These are phyloP conservation scores for Yueomyces sp. DNA, from an alignment of 1,139 yeast species.

Conservation along the genomic window DNA sequence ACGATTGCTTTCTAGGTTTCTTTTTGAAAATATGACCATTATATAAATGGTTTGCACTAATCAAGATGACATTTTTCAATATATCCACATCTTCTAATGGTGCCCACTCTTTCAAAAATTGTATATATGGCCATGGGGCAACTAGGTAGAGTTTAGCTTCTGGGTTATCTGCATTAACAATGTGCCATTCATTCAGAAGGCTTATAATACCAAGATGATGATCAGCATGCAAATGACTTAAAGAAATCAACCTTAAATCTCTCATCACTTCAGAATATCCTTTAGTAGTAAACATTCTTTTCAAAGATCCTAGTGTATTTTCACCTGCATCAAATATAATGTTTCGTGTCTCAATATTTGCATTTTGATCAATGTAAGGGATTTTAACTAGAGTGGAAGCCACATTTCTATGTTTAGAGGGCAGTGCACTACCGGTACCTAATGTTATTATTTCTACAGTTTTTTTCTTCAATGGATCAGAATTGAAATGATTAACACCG, in stretches of 20 bases:
- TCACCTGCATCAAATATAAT: slow-evolving; percentile 86
- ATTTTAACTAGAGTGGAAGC: slow-evolving; percentile 63
- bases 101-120: slow-evolving; percentile 62
- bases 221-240: slow-evolving; percentile 94
- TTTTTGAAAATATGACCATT: slow-evolving; percentile 17
- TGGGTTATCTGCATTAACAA: slow-evolving; percentile 20
- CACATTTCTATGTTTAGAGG: slow-evolving; percentile 76
- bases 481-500: slow-evolving; percentile 14
- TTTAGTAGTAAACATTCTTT: slow-evolving; percentile 45
- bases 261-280: slow-evolving; percentile 28
- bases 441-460: slow-evolving; percentile 61
- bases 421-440: slow-evolving; percentile 93
- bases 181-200: slow-evolving; percentile 58
- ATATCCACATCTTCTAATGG: slow-evolving; percentile 35
- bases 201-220: slow-evolving; percentile 82
- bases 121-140: slow-evolving; percentile 64
- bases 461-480: slow-evolving; percentile 7
- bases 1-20: slow-evolving; percentile 17
- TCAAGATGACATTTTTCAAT: slow-evolving; percentile 37
- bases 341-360: slow-evolving; percentile 28
- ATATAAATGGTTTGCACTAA: slow-evolving; percentile 59
- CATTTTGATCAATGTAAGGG: slow-evolving; percentile 32
- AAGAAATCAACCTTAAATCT: slow-evolving; percentile 53
- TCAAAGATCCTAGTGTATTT: slow-evolving; percentile 66
- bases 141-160: slow-evolving; percentile 39